Evolutionary conservation across 768 basidiomycete genomes (phyloP), one percentile per base, ranked within the genome.

Genomic region (Podaxis pistillaris): DNA sequence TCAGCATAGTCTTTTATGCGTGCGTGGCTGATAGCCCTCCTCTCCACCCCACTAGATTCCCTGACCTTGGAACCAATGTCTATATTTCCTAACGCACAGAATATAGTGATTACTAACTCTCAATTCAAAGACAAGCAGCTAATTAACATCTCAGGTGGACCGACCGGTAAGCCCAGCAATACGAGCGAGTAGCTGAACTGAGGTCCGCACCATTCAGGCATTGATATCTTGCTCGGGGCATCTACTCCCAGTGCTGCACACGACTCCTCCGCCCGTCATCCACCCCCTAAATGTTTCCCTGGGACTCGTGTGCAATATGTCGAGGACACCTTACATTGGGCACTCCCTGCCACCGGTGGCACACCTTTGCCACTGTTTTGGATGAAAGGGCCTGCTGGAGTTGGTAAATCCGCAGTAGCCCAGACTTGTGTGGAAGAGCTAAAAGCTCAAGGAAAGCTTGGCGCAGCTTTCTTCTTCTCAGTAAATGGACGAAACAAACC

Each of bases 381-480:
- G 58, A 49, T 59, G 47, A 55, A 37, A 6, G 53, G 53, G 5
- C 53, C 30, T 0, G 37, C 53, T 8, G 53, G 53, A 55, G 53
- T 55, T 12, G 53, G 53, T 0, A 55, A 55, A 19, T 36, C 53
- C 3, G 53, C 53, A 1, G 37, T 55, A 12, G 53, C 53, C 1
- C 53, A 57, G 36, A 63, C 62, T 1, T 41, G 56, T 24, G 46
- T 46, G 2, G 37, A 46, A 13, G 28, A n/a, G 37, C 8, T 50
- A 7, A 50, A 28, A 13, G 24, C 22, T 9, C 12, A 2, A 26
- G 17, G 55, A 22, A 28, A 26, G 9, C 62, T 57, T 6, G 55
- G 62, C 6, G 56, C 44, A 11, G 56, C 44, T 38, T 63, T 63
- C 47, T 63, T 63, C 28, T 63, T 55, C 24, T 57, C 54, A 4